These are phyloP conservation scores for Lithohypha guttulata DNA, from an alignment of 2,329 filamentous ascomycete genomes.

Conservation along the genomic window DNA sequence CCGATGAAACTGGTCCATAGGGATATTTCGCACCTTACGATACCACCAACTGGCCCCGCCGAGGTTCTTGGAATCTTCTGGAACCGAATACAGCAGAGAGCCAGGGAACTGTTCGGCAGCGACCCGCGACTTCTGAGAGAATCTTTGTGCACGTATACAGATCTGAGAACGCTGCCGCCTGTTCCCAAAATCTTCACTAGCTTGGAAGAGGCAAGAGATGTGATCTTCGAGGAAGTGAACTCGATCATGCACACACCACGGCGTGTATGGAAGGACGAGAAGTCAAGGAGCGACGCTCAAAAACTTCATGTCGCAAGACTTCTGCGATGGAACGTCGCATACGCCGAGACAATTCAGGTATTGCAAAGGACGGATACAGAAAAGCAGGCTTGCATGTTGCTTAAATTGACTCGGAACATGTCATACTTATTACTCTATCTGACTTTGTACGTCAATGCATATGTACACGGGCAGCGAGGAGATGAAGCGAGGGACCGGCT, in stretches of 20 bases:
- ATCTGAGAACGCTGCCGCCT: constrained; percentile 4
- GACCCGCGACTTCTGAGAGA: constrained; percentile 14
- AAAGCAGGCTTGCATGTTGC: constrained; percentile 3
- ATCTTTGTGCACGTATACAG: neutral
- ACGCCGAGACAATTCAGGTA: constrained; percentile 13
- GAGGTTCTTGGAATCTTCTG: constrained; percentile 1
- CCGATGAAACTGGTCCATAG: constrained; percentile 17
- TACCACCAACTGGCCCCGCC: constrained; percentile 9
- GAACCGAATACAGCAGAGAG: neutral
- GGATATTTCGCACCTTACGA: constrained; percentile 16
- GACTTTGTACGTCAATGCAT: neutral
- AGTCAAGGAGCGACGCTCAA: constrained; percentile 9
- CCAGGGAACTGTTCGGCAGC: constrained; percentile 11
- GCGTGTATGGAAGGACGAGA: constrained; percentile 9
- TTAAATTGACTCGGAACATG: constrained; percentile 3
- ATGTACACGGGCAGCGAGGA: no score
- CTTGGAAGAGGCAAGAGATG: constrained; percentile 19
- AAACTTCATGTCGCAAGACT: constrained; percentile 19
- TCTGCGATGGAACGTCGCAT: constrained; percentile 20
- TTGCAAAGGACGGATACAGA: neutral
- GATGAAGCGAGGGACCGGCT: no score
- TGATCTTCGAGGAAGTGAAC: constrained; percentile 18
- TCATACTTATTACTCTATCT: constrained; percentile 7
- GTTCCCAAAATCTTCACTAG: constrained; percentile 16
- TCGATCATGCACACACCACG: constrained; percentile 19